These are phyloP conservation scores for Monosporascus cannonballus DNA, from an alignment of 2,329 filamentous ascomycete species.

Conservation along the genomic window DNA sequence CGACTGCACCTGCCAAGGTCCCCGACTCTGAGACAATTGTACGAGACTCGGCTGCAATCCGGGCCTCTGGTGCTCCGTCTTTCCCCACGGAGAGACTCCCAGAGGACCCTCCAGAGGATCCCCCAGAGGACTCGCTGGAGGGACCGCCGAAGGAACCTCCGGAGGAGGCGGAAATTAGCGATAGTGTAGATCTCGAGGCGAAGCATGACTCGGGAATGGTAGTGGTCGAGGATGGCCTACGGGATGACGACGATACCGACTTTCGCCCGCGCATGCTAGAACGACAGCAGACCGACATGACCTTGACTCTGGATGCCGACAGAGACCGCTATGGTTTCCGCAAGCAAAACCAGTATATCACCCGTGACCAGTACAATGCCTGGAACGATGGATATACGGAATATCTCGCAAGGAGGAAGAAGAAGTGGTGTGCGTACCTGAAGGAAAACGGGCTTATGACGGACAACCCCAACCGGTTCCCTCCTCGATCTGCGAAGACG, in stretches of 20 bases:
- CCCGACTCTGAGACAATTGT: constrained; percentile 12
- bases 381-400: constrained; percentile 74
- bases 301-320: constrained; percentile 41
- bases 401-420: constrained; percentile 66
- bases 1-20: constrained; percentile 12
- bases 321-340: constrained; percentile 90
- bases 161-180: constrained; percentile 20
- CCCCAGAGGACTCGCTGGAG: constrained; percentile 7
- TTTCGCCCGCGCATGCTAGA: constrained; percentile 10
- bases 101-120: constrained; percentile 12
- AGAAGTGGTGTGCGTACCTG: constrained; percentile 78
- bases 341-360: constrained; percentile 77
- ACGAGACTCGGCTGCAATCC: constrained; percentile 34
- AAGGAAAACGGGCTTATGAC: constrained; percentile 70
- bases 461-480: constrained; percentile 69
- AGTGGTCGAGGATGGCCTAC: constrained; percentile 21
- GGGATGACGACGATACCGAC: constrained; percentile 4
- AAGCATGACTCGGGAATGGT: constrained; percentile 49
- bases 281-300: constrained; percentile 23
- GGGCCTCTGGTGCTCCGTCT: constrained; percentile 24
- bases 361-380: constrained; percentile 67
- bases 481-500: constrained; percentile 71
- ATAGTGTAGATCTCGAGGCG: constrained; percentile 5
- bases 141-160: constrained; percentile 14
- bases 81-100: constrained; percentile 24